A percentile compares a stretch with the other conserved stretches of the same genome.
These are phyloP conservation scores for Manihot esculenta DNA, from an alignment of 441 rosid species.

Conservation along the genomic window DNA sequence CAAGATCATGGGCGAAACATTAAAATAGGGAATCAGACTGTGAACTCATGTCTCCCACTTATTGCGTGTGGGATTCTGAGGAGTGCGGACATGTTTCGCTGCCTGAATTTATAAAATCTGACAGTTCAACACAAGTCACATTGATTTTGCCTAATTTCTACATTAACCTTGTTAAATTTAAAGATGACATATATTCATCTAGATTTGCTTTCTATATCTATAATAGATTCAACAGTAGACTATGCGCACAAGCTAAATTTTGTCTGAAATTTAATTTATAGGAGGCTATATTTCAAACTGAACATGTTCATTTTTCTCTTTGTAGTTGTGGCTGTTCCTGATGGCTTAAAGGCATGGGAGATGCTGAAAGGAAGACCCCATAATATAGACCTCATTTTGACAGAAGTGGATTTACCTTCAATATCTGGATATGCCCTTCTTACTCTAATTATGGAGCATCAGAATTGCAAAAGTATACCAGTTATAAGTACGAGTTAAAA, in stretches of 20 bases:
- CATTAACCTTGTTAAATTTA: not conserved
- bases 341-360: slow-evolving; percentile 97
- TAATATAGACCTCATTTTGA: slow-evolving; percentile 67
- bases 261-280: not conserved
- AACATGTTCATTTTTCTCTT: slow-evolving; percentile 1
- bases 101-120: not conserved
- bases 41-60: not conserved
- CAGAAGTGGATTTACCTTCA: slow-evolving; percentile 88
- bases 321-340: slow-evolving; percentile 73
- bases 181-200: not conserved
- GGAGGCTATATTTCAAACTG: not conserved
- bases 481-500: slow-evolving; percentile 68
- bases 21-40: not conserved
- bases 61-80: not conserved
- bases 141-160: not conserved
- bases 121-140: not conserved
- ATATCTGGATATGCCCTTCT: slow-evolving; percentile 89
- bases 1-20: not conserved
- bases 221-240: not conserved
- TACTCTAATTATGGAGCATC: slow-evolving; percentile 81
- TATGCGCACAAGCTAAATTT: not conserved
- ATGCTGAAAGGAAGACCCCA: slow-evolving; percentile 60
- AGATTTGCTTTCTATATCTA: not conserved
- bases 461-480: slow-evolving; percentile 81
- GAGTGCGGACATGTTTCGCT: not conserved